phyloP scores from a whole-genome alignment of 805 yeast species.

The Vanderwaltozyma verrucispora region DNA sequence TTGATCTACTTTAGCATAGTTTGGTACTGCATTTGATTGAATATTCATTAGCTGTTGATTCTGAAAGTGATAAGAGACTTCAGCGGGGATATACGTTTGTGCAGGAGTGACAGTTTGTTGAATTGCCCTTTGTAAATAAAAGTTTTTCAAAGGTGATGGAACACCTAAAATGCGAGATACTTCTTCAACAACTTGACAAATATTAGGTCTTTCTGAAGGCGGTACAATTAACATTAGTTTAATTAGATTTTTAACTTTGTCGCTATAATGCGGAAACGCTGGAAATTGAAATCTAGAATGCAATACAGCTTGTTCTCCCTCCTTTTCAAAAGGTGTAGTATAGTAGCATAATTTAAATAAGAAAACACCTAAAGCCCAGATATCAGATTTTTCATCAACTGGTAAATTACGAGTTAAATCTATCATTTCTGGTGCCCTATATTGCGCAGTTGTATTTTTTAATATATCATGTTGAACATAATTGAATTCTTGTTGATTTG shows the following conservation, averaged over 20 bases:
- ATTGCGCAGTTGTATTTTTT: conserved; percentile 79
- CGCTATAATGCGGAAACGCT: conserved; percentile 46
- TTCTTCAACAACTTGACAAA: conserved; percentile 62
- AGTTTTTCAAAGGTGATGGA: conserved; percentile 35
- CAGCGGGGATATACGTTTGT: too few relatives aligned
- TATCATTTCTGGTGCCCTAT: conserved; percentile 77
- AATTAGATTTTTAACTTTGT: conserved; percentile 55
- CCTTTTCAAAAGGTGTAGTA: conserved; percentile 69
- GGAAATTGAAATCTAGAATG: conserved; percentile 46
- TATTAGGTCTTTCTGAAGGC: conserved; percentile 66
- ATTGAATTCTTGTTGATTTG: conserved; percentile 48
- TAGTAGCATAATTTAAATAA: conserved; percentile 70
- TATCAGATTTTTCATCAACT: conserved; percentile 71
- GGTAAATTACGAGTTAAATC: conserved; percentile 59
- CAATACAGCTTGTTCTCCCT: conserved; percentile 54
- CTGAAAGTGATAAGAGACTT: too few relatives aligned
- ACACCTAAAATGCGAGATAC: conserved; percentile 50
- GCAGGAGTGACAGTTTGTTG: too few relatives aligned
- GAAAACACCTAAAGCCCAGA: conserved; percentile 80
- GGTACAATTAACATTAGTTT: conserved; percentile 51
- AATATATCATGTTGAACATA: conserved; percentile 56
- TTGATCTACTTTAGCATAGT: neutral
- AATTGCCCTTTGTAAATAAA: conserved; percentile 25
- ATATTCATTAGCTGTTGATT: too few relatives aligned
- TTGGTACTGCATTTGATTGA: neutral